phyloP scores from a whole-genome alignment of 345 rosid species.

The Rhodomyrtus tomentosa region DNA sequence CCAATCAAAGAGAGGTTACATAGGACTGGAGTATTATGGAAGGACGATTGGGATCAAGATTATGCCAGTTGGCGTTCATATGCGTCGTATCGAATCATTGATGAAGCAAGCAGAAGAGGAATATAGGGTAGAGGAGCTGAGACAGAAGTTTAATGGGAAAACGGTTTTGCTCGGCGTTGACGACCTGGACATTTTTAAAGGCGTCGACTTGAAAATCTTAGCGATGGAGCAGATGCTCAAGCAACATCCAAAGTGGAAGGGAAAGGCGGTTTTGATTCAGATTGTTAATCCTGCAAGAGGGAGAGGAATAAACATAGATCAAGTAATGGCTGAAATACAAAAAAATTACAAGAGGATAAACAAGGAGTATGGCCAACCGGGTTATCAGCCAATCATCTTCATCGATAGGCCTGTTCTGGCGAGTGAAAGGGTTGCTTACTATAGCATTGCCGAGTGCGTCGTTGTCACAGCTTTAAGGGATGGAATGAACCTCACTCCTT shows the following conservation, averaged over 20 bases:
- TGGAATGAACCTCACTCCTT: slow-evolving; percentile 31
- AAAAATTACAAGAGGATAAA: slow-evolving; percentile 17
- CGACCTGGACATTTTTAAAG: slow-evolving; percentile 29
- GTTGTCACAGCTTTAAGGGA: slow-evolving; percentile 32
- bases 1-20: slow-evolving; percentile 32
- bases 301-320: slow-evolving; percentile 14
- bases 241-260: slow-evolving; percentile 16
- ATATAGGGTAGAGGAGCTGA: slow-evolving; percentile 11
- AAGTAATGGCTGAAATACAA: slow-evolving; percentile 9
- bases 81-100: slow-evolving; percentile 22
- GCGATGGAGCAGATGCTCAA: slow-evolving; percentile 28
- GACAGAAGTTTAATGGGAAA: slow-evolving; percentile 16
- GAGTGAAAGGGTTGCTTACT: slow-evolving; percentile 24
- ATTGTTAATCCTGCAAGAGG: slow-evolving; percentile 30
- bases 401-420: slow-evolving; percentile 13
- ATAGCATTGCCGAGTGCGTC: slow-evolving; percentile 23
- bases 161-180: slow-evolving; percentile 23
- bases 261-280: slow-evolving; percentile 23
- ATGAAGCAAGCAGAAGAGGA: slow-evolving; percentile 13
- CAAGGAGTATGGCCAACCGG: slow-evolving; percentile 16
- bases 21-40: slow-evolving; percentile 33
- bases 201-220: slow-evolving; percentile 19
- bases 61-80: slow-evolving; percentile 33
- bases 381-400: slow-evolving; percentile 22
- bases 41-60: slow-evolving; percentile 33